Percentiles rank a stretch among this genome's conserved stretches.
Conservation (phyloP, 345 rosid genomes). For the Aquilaria sinensis region DNA sequence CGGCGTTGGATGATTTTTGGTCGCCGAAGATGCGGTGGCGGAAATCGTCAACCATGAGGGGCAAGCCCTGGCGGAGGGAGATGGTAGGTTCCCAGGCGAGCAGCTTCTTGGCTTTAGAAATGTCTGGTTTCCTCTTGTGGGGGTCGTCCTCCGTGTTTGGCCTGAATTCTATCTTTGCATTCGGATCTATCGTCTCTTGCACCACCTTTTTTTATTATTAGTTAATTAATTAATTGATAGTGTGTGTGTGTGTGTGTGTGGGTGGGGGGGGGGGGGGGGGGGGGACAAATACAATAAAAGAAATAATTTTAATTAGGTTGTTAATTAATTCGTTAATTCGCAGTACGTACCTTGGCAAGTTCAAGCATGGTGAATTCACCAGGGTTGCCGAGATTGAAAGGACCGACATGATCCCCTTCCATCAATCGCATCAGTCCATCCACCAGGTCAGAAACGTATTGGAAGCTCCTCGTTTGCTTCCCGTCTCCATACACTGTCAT, state of each 20-base stretch:
- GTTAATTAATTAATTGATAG: background rate
- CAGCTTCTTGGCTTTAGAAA: conserved; percentile 70
- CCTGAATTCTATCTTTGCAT: conserved; percentile 76
- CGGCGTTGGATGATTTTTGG: conserved; percentile 19
- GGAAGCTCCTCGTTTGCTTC: conserved; percentile 88
- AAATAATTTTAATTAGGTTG: no score
- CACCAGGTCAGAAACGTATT: conserved; percentile 85
- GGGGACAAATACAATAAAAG: background rate
- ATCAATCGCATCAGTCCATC: conserved; percentile 91
- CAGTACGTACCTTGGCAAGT: conserved; percentile 64
- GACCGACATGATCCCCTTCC: conserved; percentile 98
- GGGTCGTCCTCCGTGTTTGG: conserved; percentile 91
- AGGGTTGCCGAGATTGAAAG: conserved; percentile 80
- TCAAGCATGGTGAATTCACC: conserved; percentile 90
- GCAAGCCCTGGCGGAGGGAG: conserved; percentile 71
- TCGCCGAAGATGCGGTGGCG: conserved; percentile 68
- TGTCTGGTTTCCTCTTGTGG: conserved; percentile 83
- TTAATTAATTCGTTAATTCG: no score
- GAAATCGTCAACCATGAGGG: conserved; percentile 75
- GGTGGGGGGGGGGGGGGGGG: no score
- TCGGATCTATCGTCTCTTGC: conserved; percentile 71
- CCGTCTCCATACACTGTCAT: conserved; percentile 91
- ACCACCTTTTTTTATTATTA: conserved; percentile 35
- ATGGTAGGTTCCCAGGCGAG: conserved; percentile 74
- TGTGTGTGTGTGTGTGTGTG: no score